Percentiles rank a stretch among this genome's conserved stretches.
Conservation (phyloP, 208 protist genomes). For the Acanthamoeba sp. region DNA sequence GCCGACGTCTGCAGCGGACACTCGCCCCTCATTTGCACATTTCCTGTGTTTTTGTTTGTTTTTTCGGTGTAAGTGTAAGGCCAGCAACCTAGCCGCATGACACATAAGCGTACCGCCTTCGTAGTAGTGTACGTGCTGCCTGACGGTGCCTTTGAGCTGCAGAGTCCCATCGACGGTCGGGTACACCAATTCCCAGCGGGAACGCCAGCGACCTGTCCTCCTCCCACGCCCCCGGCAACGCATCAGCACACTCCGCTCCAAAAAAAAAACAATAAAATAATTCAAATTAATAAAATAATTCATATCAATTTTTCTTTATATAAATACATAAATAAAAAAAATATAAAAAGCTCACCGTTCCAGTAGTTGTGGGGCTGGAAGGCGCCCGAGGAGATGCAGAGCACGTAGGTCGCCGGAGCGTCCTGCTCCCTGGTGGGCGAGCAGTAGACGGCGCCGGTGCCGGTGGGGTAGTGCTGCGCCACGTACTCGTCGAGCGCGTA, state of each 20-base stretch:
- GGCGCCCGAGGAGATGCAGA: conserved; percentile 82
- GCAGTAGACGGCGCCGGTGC: conserved; percentile 81
- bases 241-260: too few relatives aligned
- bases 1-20: not conserved
- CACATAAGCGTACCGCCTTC: conserved; percentile 90
- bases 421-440: not conserved
- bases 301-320: too few relatives aligned
- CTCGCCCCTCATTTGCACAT: conserved; percentile 64
- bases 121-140: conserved; percentile 89
- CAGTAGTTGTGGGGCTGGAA: conserved; percentile 88
- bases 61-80: not conserved
- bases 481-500: conserved; percentile 78
- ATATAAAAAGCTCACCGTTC: conserved; percentile 49
- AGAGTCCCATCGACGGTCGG: conserved; percentile 57
- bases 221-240: not conserved
- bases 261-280: too few relatives aligned
- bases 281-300: too few relatives aligned
- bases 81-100: conserved; percentile 74
- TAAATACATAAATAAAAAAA: too few relatives aligned
- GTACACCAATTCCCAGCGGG: conserved; percentile 81
- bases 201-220: conserved; percentile 70
- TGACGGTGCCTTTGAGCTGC: conserved; percentile 77
- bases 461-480: conserved; percentile 82
- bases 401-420: conserved; percentile 18
- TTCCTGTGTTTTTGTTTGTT: conserved; percentile 68